A percentile compares a stretch with the other conserved stretches of the same genome.
Conservation (phyloP, 495 filamentous ascomycete genomes). For the Parmelia sp. region DNA sequence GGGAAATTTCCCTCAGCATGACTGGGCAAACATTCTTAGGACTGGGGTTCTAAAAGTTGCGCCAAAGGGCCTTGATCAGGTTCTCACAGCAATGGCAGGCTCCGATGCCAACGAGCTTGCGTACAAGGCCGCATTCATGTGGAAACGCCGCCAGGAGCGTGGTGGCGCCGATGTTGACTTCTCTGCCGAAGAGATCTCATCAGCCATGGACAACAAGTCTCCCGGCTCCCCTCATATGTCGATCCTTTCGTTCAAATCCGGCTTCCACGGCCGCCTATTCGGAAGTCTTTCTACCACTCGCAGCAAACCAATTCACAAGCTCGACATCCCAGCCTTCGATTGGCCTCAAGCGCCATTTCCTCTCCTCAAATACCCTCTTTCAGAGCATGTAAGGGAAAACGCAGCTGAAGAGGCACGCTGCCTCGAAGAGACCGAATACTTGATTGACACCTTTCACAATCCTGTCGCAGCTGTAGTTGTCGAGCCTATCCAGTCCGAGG, state of each 20-base stretch:
- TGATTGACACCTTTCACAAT: conserved; percentile 75
- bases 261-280: conserved; percentile 94
- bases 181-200: conserved; percentile 68
- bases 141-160: conserved; percentile 79
- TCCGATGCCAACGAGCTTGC: conserved; percentile 99
- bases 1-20: conserved; percentile 89
- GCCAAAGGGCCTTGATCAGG: conserved; percentile 86
- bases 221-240: conserved; percentile 80
- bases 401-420: conserved; percentile 74
- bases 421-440: conserved; percentile 79
- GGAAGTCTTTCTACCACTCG: conserved; percentile 88
- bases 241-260: conserved; percentile 88
- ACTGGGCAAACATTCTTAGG: conserved; percentile 81
- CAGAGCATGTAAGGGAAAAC: conserved; percentile 77
- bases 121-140: conserved; percentile 99
- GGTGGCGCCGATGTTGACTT: conserved; percentile 80
- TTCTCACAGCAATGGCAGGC: conserved; percentile 93
- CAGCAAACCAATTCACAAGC: conserved; percentile 95
- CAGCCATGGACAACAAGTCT: conserved; percentile 76
- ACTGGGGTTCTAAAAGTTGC: conserved; percentile 85
- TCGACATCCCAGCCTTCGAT: conserved; percentile 97
- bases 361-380: conserved; percentile 80
- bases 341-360: conserved; percentile 98
- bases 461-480: conserved; percentile 87
- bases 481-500: conserved; percentile 97